Evolutionary conservation across 306 rosid species (phyloP), one percentile per base, ranked within the genome.

Genomic region (Hippophae tibetana): DNA sequence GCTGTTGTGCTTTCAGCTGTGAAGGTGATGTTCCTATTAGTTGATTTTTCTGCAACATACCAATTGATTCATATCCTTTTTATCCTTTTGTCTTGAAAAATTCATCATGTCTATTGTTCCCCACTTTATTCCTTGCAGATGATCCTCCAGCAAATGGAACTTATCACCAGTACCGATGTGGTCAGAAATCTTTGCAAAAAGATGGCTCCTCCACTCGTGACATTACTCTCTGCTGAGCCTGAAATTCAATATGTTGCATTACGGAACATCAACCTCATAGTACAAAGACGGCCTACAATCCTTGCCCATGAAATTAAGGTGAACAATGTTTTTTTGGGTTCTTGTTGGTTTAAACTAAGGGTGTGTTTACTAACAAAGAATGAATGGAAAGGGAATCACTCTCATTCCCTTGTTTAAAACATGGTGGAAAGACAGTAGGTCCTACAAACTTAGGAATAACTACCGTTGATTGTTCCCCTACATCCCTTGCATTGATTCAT

Each of bases 291-390:
- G 27, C 97, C 97, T 7, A 93, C 99, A 57, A 93, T 93, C 73
- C 97, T 93, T 66, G 99, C 99, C 31, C 99, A 93, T 78, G 99
- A 93, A 82, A 93, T 93, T 78, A 93, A 93, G 99, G 99, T 90
- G 58, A 68, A 69, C 62, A 50, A 13, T 56, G n/a, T 51, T 43
- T 11, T 8, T 54, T n/a, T 64, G 1, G 51, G 13, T 7, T 62
- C 31, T 59, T 57, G n/a, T 40, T 47, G 58, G 46, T 56, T 60
- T 67, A 46, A 58, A 68, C 61, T 42, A 10, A 47, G 41, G 52
- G 38, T 4, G 38, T 31, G 38, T 31, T 31, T 31, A 31, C 38
- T 31, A 4, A 31, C 3, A 18, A 18, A 4, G 38, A 31, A 31
- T 31, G 38, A 31, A 0, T 31, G 5, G 5, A 31, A 31, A 2